Evolutionary conservation across 768 basidiomycete species (phyloP).

Genomic region (Trametes meyenii): DNA sequence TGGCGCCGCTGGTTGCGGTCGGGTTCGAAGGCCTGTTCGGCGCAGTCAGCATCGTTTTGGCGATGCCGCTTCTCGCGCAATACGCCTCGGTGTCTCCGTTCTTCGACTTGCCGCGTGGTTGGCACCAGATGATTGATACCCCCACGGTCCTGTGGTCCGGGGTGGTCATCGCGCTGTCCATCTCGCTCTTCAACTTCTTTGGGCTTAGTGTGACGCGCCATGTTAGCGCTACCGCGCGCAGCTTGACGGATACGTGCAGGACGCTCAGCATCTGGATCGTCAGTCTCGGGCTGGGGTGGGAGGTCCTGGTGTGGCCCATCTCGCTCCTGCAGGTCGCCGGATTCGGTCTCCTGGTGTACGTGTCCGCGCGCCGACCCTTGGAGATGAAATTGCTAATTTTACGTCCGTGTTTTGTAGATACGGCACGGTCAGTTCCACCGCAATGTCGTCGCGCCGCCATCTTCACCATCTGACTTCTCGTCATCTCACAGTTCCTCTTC

Average conservation of each 20-base stretch:
- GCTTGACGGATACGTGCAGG: constrained; percentile 91
- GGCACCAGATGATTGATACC: constrained; percentile 83
- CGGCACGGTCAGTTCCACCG: constrained; percentile 63
- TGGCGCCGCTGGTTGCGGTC: constrained; percentile 90
- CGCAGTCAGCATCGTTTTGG: constrained; percentile 71
- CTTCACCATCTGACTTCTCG: constrained; percentile 13
- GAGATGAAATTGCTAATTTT: constrained; percentile 8
- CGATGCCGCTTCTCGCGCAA: constrained; percentile 80
- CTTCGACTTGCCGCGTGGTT: constrained; percentile 90
- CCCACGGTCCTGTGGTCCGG: constrained; percentile 54
- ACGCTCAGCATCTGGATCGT: constrained; percentile 97
- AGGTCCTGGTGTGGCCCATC: constrained; percentile 78
- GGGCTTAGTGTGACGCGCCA: constrained; percentile 91
- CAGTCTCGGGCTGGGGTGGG: constrained; percentile 90
- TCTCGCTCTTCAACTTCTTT: constrained; percentile 66
- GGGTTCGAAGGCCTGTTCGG: constrained; percentile 96
- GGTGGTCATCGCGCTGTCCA: constrained; percentile 52
- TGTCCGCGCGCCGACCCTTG: constrained; percentile 33
- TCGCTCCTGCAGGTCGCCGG: constrained; percentile 82
- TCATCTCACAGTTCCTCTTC: constrained; percentile 71
- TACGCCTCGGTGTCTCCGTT: constrained; percentile 60
- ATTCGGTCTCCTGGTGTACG: constrained; percentile 84
- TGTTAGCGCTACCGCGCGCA: constrained; percentile 91
- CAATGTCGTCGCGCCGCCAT: background rate
- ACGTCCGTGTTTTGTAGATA: constrained; percentile 51